phyloP scores from a whole-genome alignment of 306 rosid genomes.

The Malus fusca region DNA sequence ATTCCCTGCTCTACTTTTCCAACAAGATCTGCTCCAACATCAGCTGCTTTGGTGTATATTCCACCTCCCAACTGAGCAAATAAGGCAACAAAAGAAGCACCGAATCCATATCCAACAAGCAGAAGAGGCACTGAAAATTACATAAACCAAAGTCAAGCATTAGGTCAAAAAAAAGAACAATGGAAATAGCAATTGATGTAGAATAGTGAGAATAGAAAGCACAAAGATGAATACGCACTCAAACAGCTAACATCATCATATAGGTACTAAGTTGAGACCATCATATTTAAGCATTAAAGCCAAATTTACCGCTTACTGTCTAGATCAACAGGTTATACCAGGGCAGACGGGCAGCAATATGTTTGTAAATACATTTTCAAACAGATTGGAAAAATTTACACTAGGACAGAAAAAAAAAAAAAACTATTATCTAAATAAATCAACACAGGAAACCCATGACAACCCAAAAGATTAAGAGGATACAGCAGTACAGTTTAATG shows the following conservation, averaged over 20 bases:
- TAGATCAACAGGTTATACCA: not conserved
- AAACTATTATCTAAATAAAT: not conserved
- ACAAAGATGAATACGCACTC: not conserved
- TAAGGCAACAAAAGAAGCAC: constrained; percentile 96
- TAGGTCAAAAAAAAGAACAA: not conserved
- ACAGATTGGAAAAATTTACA: not conserved
- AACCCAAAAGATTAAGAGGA: not conserved
- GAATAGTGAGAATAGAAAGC: not conserved
- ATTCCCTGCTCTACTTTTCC: constrained; percentile 99
- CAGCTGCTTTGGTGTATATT: constrained; percentile 94
- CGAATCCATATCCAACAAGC: constrained; percentile 96
- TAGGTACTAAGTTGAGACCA: not conserved
- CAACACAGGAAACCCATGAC: not conserved
- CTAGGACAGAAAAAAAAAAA: not conserved
- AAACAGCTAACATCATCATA: not conserved
- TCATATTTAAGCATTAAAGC: not conserved
- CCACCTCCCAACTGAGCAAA: constrained; percentile 99
- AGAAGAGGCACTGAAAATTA: constrained; percentile 88
- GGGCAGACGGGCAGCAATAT: not conserved
- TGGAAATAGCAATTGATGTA: not conserved
- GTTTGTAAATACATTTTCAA: not conserved
- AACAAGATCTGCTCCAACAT: constrained; percentile 98
- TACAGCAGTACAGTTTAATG: not conserved
- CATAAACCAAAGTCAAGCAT: constrained; percentile 19
- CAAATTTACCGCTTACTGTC: not conserved